These are phyloP conservation scores for Talaromyces sp. DNA, from an alignment of 2,329 filamentous ascomycete genomes.

Conservation along the genomic window DNA sequence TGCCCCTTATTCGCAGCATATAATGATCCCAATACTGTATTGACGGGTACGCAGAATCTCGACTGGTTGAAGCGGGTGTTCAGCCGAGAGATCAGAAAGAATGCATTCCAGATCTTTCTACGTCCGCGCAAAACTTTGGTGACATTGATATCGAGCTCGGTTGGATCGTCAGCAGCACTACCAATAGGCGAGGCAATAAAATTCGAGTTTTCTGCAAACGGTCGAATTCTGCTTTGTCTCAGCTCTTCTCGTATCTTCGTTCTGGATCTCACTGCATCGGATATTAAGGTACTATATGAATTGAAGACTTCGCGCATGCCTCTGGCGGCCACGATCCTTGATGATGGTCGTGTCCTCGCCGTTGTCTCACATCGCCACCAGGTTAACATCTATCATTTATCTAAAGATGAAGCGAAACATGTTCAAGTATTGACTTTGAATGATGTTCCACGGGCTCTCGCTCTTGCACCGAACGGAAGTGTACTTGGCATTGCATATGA, in stretches of 20 bases:
- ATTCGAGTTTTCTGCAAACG: slow-evolving; percentile 73
- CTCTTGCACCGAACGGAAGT: slow-evolving; percentile 74
- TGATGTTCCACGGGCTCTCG: slow-evolving; percentile 72
- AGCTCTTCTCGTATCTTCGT: slow-evolving; percentile 84
- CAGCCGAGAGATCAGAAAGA: slow-evolving; percentile 67
- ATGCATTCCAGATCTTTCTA: slow-evolving; percentile 72
- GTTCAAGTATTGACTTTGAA: slow-evolving; percentile 74
- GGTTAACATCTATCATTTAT: slow-evolving; percentile 78
- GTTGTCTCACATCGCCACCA: slow-evolving; percentile 79
- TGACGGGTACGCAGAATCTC: slow-evolving; percentile 48
- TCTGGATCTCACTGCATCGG: slow-evolving; percentile 61
- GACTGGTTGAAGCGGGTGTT: slow-evolving; percentile 63
- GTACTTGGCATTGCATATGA: slow-evolving; percentile 82
- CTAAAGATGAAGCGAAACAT: slow-evolving; percentile 61
- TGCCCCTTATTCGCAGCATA: slow-evolving; percentile 43
- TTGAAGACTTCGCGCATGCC: slow-evolving; percentile 76
- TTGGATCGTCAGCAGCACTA: slow-evolving; percentile 74
- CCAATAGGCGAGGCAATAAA: slow-evolving; percentile 83
- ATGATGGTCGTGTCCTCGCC: slow-evolving; percentile 71
- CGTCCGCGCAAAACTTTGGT: slow-evolving; percentile 68
- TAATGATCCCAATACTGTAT: slow-evolving; percentile 31
- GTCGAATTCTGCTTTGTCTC: slow-evolving; percentile 72
- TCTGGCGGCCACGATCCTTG: slow-evolving; percentile 71
- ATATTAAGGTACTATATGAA: slow-evolving; percentile 67
- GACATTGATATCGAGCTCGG: slow-evolving; percentile 77